Evolutionary conservation across 305 asterid genomes (phyloP).

Genomic region (Rubia tinctorum): DNA sequence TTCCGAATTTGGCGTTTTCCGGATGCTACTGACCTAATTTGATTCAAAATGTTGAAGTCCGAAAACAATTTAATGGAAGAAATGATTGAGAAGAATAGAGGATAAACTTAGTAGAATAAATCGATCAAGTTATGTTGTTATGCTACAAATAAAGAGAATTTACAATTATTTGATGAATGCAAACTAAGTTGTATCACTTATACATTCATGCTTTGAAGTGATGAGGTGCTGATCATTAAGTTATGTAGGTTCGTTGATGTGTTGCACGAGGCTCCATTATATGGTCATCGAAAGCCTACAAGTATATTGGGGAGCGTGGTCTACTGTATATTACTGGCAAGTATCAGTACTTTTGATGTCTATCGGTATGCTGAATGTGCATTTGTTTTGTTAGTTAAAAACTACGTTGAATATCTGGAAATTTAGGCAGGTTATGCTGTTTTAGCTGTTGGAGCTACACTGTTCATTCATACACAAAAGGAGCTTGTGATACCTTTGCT

Average conservation of each 20-base stretch:
- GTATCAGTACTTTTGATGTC: conserved; percentile 26
- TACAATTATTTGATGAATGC: neutral
- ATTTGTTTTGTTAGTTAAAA: conserved; percentile 12
- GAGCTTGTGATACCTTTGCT: conserved; percentile 62
- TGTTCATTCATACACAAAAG: conserved; percentile 57
- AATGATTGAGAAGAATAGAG: neutral
- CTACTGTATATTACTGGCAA: conserved; percentile 84
- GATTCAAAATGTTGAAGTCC: neutral
- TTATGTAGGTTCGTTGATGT: conserved; percentile 81
- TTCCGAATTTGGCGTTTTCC: neutral
- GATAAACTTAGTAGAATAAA: neutral
- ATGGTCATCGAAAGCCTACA: conserved; percentile 88
- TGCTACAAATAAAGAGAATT: neutral
- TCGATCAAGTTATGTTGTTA: neutral
- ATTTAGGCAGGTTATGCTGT: conserved; percentile 95
- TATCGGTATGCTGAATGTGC: neutral
- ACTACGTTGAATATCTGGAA: conserved; percentile 34
- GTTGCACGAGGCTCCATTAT: conserved; percentile 90
- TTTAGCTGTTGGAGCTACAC: conserved; percentile 76
- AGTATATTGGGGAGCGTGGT: conserved; percentile 69
- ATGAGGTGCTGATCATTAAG: conserved; percentile 24
- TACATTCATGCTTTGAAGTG: conserved; percentile 16
- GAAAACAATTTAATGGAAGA: neutral
- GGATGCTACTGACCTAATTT: neutral
- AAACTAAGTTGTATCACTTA: neutral